Conservation (phyloP, 2,329 filamentous ascomycete genomes). For the Endocalyx cinctus region DNA sequence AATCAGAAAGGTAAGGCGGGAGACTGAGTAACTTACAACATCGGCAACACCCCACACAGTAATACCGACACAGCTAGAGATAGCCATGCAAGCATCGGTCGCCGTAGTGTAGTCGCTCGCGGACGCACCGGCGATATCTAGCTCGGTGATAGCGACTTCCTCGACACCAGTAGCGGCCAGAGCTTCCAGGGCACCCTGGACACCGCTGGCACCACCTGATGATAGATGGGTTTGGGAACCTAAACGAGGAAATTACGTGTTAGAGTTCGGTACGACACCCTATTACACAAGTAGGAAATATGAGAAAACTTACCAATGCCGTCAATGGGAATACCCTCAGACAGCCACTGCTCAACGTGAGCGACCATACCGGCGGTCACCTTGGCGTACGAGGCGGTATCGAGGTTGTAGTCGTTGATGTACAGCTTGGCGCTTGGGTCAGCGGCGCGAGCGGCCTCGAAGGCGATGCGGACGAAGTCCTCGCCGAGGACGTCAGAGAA, state of each 20-base stretch:
- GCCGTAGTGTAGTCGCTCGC: constrained; percentile 38
- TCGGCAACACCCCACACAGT: constrained; percentile 36
- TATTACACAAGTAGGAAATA: too few species aligned
- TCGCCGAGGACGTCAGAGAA: constrained; percentile 64
- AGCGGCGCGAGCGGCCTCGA: constrained; percentile 59
- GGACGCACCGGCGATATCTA: constrained; percentile 46
- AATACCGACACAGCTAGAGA: constrained; percentile 45
- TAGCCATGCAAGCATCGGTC: constrained; percentile 39
- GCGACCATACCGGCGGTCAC: constrained; percentile 38
- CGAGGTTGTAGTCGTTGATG: constrained; percentile 68
- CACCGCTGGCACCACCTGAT: constrained; percentile 31
- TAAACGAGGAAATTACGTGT: background rate
- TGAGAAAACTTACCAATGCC: constrained; percentile 36
- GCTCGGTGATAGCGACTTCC: constrained; percentile 52
- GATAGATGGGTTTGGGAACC: constrained; percentile 46
- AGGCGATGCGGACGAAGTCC: constrained; percentile 63
- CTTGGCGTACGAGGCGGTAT: constrained; percentile 54
- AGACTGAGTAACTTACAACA: constrained; percentile 1
- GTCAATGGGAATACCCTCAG: constrained; percentile 50
- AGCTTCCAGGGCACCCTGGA: constrained; percentile 36
- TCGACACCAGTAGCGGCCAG: constrained; percentile 35
- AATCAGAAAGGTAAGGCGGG: background rate
- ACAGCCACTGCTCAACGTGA: constrained; percentile 45
- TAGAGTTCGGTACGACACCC: too few species aligned
- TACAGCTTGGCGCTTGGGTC: constrained; percentile 64